Evolutionary conservation across 164 flowering plant species (phyloP).

Genomic region (Paratinospora sagittata): DNA sequence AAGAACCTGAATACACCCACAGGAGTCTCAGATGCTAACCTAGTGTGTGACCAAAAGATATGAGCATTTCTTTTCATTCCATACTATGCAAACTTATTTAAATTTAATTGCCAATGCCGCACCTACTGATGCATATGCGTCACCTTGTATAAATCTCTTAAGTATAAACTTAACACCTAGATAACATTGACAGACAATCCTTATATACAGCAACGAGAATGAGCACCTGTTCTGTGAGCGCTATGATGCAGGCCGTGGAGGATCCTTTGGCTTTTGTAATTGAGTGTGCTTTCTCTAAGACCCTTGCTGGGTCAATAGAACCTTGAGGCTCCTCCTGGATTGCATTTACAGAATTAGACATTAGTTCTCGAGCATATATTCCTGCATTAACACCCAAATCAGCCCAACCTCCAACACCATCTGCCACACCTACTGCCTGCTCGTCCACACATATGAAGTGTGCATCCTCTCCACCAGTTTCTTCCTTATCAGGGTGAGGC

Average conservation of each 20-base stretch:
- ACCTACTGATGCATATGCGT: no score
- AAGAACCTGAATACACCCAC: neutral
- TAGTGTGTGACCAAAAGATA: neutral
- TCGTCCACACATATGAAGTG: constrained; percentile 81
- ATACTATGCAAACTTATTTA: no score
- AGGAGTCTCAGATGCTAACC: neutral
- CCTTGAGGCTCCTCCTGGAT: constrained; percentile 80
- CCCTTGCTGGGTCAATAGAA: constrained; percentile 77
- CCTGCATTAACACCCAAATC: constrained; percentile 86
- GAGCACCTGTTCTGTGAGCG: constrained; percentile 84
- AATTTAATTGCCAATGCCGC: no score
- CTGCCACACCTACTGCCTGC: constrained; percentile 94
- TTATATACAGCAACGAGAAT: neutral
- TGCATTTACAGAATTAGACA: constrained; percentile 79
- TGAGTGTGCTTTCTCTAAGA: constrained; percentile 82
- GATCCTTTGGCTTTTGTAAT: constrained; percentile 82
- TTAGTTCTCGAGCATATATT: constrained; percentile 75
- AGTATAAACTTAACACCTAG: no score
- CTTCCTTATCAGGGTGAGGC: constrained; percentile 94
- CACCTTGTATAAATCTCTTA: no score
- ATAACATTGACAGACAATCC: neutral
- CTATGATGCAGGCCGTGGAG: constrained; percentile 92
- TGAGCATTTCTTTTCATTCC: neutral
- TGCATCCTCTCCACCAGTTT: constrained; percentile 97
- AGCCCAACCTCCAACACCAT: constrained; percentile 99